Conservation (phyloP, 495 filamentous ascomycete species). For the Amphirosellinia nigrospora region DNA sequence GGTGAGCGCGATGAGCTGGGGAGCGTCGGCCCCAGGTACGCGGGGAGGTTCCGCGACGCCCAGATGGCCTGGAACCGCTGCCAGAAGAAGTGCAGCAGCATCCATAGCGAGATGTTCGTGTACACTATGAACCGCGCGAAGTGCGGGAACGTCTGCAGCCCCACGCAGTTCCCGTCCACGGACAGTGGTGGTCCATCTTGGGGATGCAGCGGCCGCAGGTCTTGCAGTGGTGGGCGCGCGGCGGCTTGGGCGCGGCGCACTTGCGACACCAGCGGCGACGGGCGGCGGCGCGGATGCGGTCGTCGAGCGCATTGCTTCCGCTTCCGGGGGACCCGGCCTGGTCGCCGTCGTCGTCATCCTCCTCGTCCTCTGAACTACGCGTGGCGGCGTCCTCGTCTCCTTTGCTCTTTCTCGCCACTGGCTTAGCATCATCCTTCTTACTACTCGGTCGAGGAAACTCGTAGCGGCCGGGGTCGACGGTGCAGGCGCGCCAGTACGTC, state of each 20-base stretch:
- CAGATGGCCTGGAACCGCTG: slow-evolving; percentile 68
- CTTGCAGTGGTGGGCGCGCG: slow-evolving; percentile 90
- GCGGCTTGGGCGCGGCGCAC: slow-evolving; percentile 82
- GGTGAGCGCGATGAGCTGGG: slow-evolving; percentile 70
- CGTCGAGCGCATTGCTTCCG: slow-evolving; percentile 35
- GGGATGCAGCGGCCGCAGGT: slow-evolving; percentile 88
- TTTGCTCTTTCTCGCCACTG: slow-evolving; percentile 12
- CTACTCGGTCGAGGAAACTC: slow-evolving; percentile 38
- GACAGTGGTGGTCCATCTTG: slow-evolving; percentile 99
- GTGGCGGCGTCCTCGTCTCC: slow-evolving; percentile 7
- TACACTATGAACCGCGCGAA: slow-evolving; percentile 89
- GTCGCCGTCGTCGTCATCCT: slow-evolving; percentile 23
- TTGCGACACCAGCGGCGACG: slow-evolving; percentile 77
- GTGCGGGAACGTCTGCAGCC: slow-evolving; percentile 85
- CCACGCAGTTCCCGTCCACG: slow-evolving; percentile 96
- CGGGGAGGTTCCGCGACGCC: slow-evolving; percentile 69
- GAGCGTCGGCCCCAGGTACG: slow-evolving; percentile 79
- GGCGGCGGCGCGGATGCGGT: slow-evolving; percentile 21
- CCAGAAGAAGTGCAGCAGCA: slow-evolving; percentile 63
- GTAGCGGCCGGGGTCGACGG: slow-evolving; percentile 75
- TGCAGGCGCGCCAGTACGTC: slow-evolving; percentile 78
- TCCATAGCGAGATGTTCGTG: slow-evolving; percentile 70
- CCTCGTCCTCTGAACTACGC: slow-evolving; percentile 26
- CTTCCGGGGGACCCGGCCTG: slow-evolving; percentile 13
- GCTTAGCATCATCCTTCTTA: slow-evolving; percentile 27